A percentile compares a stretch with the other conserved stretches of the same genome.
phyloP scores from a whole-genome alignment of 176 grass and related monocot genomes.

The Neostapfia colusana region DNA sequence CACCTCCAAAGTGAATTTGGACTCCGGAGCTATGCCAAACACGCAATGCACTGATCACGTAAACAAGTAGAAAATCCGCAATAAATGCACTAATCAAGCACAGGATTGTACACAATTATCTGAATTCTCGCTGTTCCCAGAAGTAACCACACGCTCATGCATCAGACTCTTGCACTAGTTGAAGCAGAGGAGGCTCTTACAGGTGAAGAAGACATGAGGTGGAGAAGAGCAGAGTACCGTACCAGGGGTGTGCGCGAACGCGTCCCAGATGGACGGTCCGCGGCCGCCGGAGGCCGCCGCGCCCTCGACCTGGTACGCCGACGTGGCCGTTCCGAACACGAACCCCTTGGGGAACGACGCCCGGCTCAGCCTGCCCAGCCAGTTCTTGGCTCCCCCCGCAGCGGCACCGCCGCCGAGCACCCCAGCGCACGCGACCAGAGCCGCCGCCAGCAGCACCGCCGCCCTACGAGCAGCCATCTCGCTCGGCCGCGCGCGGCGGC shows the following conservation, averaged over 20 bases:
- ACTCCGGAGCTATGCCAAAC: too few relatives aligned
- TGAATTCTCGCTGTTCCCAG: neutral
- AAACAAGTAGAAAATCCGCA: neutral
- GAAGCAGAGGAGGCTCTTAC: neutral
- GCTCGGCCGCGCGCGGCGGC: neutral
- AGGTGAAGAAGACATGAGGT: neutral
- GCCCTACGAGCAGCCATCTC: neutral
- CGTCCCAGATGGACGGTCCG: slow-evolving; percentile 67
- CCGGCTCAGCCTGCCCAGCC: slow-evolving; percentile 45
- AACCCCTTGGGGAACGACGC: slow-evolving; percentile 56
- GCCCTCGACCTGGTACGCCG: slow-evolving; percentile 76
- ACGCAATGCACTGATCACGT: neutral
- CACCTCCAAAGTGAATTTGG: too few relatives aligned
- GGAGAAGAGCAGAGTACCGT: neutral
- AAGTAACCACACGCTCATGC: neutral
- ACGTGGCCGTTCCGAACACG: slow-evolving; percentile 69
- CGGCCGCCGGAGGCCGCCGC: slow-evolving; percentile 44
- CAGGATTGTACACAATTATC: neutral
- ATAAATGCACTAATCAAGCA: neutral
- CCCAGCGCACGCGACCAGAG: slow-evolving; percentile 15
- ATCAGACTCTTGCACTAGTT: neutral
- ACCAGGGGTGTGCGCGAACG: slow-evolving; percentile 63
- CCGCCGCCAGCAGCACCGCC: slow-evolving; percentile 19
- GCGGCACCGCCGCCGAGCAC: neutral
- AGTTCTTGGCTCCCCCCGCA: neutral